Evolutionary conservation across 2,329 filamentous ascomycete species (phyloP), one percentile per base, ranked within the genome.

Genomic region (Leptographium galeiforme): DNA sequence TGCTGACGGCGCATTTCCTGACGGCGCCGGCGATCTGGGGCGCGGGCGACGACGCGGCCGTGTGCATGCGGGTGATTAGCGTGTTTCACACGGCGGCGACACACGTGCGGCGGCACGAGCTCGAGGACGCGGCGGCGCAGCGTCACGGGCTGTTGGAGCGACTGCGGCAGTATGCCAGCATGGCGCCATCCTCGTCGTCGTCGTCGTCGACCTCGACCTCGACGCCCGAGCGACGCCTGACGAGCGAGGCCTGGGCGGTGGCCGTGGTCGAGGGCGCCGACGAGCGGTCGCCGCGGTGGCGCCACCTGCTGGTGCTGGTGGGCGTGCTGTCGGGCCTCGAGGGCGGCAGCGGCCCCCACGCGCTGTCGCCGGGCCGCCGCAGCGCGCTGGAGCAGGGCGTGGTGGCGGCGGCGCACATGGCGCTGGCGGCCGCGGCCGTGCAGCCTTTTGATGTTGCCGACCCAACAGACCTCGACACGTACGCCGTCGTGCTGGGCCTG

Each of bases 311-410:
- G n/a, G 77, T 90, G 6, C 76, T 95, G 10, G 82, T 83, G 0
- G 90, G 89, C 4, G 71, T 95, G 25, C 68, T 95, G 55, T 77
- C 91, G 63, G 89, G 87, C 10, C 84, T 90, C 63, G 84, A 86
- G 59, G 72, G 76, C 16, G 74, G 79, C 16, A 74, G 79, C 56
- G 77, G 82, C 43, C 70, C 81, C 47, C 75, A 77, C 55, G 78
- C 79, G n/a, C 67, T 89, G n/a, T 79, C 83, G 6, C 68, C 72
- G 36, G 67, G 74, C 50, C 73, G 91, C 64, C 76, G 83, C 47
- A 76, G 72, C 38, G 87, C 79, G 44, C 71, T 95, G 0, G 85
- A 91, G 63, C 73, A 75, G 18, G 87, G 86, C 2, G 76, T 95
- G 38, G 82, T 88, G 10, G 81, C 77, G 36, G 87, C 89, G 11